Base-by-base conservation (phyloP, 768 basidiomycete species). In the Lepiota venenata region DNA sequence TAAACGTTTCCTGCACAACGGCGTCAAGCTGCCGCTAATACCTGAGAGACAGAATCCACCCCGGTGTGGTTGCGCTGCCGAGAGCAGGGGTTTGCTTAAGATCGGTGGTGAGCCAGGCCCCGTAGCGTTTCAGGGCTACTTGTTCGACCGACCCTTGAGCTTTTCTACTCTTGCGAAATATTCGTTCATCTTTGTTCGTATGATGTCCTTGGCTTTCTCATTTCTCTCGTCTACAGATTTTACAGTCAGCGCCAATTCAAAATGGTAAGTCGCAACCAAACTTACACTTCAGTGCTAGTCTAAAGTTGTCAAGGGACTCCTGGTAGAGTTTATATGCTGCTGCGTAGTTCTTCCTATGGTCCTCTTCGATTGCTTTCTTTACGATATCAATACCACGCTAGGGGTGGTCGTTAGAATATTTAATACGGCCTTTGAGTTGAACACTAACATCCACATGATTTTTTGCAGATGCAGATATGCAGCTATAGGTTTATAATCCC, bases 221-320 rank as follows among this genome's bases (percentile, higher is more conserved):
- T 60, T 57, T 15, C 45, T 40, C 49, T 48, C 47, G 35, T 48
- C 47, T 48, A 25, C 5, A 12, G 7, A 18, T 21, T 4, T 44
- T 21, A 9, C 5, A 5, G 12, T 21, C 12, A 21, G 14, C 8
- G 32, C 6, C 32, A 7, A 32, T 32, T 11, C 20, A 22, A 11
- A 20, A 9, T 3, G 11, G 22, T 44, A 8, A 5, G 4, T 21
- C 12, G 18, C 8, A 25, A 14, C 18, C 18, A 14, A 21, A 11
- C 43, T 14, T 25, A 44, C 43, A 16, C 25, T 44, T 44, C 7
- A 93, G 77, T 6, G 95, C 93, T 59, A 98, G 88, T 88, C 98
- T 93, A 70, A 99, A 98, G 68, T 96, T 98, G 67, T 99, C 96
- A 56, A 98, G 80, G 1, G 92, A 80, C 78, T 97, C 95, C 76